Evolutionary conservation across 129 eudicot genomes (phyloP), one percentile per base, ranked within the genome.

Genomic region (Tagetes erecta): DNA sequence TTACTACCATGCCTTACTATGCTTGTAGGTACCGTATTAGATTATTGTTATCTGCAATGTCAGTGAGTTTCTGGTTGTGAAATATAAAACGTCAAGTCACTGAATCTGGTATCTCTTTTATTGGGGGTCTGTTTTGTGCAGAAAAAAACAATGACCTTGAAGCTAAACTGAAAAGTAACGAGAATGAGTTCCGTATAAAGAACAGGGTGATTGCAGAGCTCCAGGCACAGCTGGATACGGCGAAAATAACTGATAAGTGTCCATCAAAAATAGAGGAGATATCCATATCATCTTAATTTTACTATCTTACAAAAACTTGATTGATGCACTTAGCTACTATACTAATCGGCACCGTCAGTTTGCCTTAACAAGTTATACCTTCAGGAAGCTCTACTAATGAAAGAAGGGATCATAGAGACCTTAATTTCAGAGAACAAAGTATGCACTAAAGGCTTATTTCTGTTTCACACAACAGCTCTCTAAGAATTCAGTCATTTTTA

Each of bases 341-440:
- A 51, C 70, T 44, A 56, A 77, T 58, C 10, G 69, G 35, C 38
- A 63, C 36, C 64, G 47, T 27, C 59, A 33, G 14, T 75, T 84
- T 75, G 20, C 75, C 87, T 84, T 89, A 74, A 86, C 91, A 53
- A 68, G 55, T 36, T 50, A 59, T 78, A 89, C 91, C 91, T 86
- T 77, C 88, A 86, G 86, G 89, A 75, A 77, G 68, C 83, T 52
- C 36, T 86, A 34, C 64, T 58, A 52, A 70, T 75, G 31, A 89
- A 86, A 70, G 96, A 89, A 46, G 77, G 68, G 40, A 59, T 84
- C 42, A 89, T 89, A 59, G 77, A 84, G 35, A 75, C 78, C 73
- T 72, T 89, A 60, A 51, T 77, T 49, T 84, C 69, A 49, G 91
- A 86, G 70, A 86, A 89, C 80, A 76, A 84, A 79, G 91, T 84